These are phyloP conservation scores for Hyphopichia pseudoburtonii DNA, from an alignment of 1,139 yeast genomes.

Conservation along the genomic window DNA sequence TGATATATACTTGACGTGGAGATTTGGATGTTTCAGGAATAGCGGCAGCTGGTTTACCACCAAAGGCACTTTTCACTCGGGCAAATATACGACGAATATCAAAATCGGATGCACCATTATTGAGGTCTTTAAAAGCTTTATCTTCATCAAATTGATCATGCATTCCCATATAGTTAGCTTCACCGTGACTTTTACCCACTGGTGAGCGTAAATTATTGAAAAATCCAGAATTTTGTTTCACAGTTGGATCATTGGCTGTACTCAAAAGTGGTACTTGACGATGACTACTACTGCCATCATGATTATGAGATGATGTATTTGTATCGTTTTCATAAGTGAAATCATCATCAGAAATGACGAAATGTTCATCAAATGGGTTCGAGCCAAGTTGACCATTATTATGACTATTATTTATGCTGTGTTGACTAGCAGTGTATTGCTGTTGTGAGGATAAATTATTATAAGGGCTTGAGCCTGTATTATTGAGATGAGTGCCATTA, in stretches of 20 bases:
- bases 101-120: conserved; percentile 37
- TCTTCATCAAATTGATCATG: conserved; percentile 13
- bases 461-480: conserved; percentile 10
- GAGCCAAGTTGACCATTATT: not conserved
- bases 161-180: conserved; percentile 24
- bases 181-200: conserved; percentile 5
- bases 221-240: conserved; percentile 14
- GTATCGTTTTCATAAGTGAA: conserved; percentile 18
- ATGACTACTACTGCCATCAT: conserved; percentile 1
- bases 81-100: conserved; percentile 54
- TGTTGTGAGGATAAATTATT: conserved; percentile 12
- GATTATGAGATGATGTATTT: conserved; percentile 7
- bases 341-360: conserved; percentile 38
- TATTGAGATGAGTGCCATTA: not conserved
- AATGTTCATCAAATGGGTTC: conserved; percentile 40
- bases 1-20: conserved; percentile 72
- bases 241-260: conserved; percentile 14
- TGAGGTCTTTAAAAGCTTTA: conserved; percentile 11
- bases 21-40: too few relatives aligned
- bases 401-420: conserved; percentile 1
- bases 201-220: conserved; percentile 12
- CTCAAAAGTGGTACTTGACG: conserved; percentile 27
- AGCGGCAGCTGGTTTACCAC: conserved; percentile 7
- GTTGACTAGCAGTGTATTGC: conserved; percentile 9
- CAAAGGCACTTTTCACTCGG: not conserved